phyloP scores from a whole-genome alignment of 2,329 filamentous ascomycete species.

The Fusarium sp. region DNA sequence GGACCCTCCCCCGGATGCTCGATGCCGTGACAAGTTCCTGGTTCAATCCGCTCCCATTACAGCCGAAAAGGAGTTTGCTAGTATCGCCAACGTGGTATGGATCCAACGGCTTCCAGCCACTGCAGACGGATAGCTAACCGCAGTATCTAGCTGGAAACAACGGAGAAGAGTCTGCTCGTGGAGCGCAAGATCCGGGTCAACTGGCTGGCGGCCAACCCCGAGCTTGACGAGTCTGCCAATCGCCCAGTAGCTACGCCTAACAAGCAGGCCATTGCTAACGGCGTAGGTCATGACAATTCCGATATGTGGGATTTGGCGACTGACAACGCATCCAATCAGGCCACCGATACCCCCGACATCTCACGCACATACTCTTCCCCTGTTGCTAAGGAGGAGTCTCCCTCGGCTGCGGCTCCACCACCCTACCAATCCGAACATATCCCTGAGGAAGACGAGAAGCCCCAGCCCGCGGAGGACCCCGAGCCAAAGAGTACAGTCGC shows the following conservation, averaged over 20 bases:
- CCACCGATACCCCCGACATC: slow-evolving; percentile 58
- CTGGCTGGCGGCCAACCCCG: slow-evolving; percentile 77
- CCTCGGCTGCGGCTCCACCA: slow-evolving; percentile 48
- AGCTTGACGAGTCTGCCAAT: slow-evolving; percentile 42
- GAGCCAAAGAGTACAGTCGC: slow-evolving; percentile 47
- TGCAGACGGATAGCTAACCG: slow-evolving; percentile 9
- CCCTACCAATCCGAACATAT: slow-evolving; percentile 51
- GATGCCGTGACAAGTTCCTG: slow-evolving; percentile 97
- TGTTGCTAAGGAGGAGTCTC: slow-evolving; percentile 48
- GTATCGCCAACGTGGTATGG: slow-evolving; percentile 83
- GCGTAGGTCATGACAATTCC: slow-evolving; percentile 50
- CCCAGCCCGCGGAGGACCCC: slow-evolving; percentile 43
- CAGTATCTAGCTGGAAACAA: slow-evolving; percentile 77
- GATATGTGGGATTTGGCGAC: not conserved
- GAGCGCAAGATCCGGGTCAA: slow-evolving; percentile 96
- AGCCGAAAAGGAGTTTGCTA: slow-evolving; percentile 84
- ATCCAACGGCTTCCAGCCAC: not conserved
- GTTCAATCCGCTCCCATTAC: slow-evolving; percentile 91
- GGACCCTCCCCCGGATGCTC: slow-evolving; percentile 85
- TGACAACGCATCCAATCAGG: slow-evolving; percentile 40
- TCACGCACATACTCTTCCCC: slow-evolving; percentile 61
- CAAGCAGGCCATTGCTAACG: slow-evolving; percentile 55
- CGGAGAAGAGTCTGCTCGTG: slow-evolving; percentile 80
- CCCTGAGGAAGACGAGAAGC: slow-evolving; percentile 45
- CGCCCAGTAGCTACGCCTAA: slow-evolving; percentile 54